phyloP scores from a whole-genome alignment of 2,329 filamentous ascomycete species.

The Aspergillus sp. region DNA sequence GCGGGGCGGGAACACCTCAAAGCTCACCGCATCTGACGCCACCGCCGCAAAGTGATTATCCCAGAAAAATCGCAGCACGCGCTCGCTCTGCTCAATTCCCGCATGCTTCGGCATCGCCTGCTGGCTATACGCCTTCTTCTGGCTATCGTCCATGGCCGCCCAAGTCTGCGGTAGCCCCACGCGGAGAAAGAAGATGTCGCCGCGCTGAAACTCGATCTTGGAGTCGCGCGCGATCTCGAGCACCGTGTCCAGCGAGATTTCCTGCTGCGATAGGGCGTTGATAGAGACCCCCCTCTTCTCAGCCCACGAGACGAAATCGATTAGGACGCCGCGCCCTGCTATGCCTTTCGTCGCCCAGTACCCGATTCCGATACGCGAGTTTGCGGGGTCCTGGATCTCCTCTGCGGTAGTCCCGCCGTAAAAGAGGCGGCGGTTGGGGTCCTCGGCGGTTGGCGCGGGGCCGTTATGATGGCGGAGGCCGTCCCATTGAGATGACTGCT shows the following conservation, averaged over 20 bases:
- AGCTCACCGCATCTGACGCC: constrained; percentile 59
- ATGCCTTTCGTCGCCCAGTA: constrained; percentile 41
- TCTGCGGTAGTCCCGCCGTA: constrained; percentile 37
- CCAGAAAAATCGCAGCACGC: constrained; percentile 58
- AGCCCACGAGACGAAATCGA: constrained; percentile 40
- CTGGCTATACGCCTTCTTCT: constrained; percentile 31
- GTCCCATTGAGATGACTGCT: constrained; percentile 57
- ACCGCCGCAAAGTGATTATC: constrained; percentile 59
- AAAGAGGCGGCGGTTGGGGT: constrained; percentile 31
- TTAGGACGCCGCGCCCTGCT: constrained; percentile 41
- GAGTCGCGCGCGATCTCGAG: constrained; percentile 34
- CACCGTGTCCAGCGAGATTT: constrained; percentile 36
- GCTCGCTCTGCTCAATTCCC: constrained; percentile 40
- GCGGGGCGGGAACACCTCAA: constrained; percentile 51
- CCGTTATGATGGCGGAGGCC: constrained; percentile 52
- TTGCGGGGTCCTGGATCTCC: constrained; percentile 34
- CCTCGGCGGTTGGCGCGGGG: constrained; percentile 37
- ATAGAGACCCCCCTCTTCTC: constrained; percentile 31
- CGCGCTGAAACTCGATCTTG: constrained; percentile 35
- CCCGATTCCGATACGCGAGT: constrained; percentile 37
- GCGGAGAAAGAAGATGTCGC: constrained; percentile 42
- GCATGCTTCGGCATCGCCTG: constrained; percentile 34
- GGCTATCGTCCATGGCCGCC: constrained; percentile 28
- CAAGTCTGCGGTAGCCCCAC: constrained; percentile 37
- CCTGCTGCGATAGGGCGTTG: constrained; percentile 34